Evolutionary conservation across 1,139 yeast species (phyloP), one percentile per base, ranked within the genome.

Genomic region (Hyphopichia burtonii): DNA sequence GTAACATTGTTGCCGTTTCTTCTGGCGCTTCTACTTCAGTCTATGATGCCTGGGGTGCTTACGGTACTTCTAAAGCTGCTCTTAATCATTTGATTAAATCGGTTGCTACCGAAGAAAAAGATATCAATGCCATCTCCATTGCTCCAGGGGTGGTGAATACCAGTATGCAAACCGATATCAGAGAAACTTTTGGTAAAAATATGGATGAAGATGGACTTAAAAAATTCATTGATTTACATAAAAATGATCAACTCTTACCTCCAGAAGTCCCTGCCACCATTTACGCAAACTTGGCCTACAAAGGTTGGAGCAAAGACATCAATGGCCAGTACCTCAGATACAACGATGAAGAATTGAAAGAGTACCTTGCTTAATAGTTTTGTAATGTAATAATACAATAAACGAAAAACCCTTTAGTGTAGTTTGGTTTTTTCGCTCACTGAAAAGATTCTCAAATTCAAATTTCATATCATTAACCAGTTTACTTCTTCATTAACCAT

Each of bases 71-170:
- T 15, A 91, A 91, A 63, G 96, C 96, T 0, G 96, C 96, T 0
- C 60, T 90, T 44, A 88, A 91, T 62, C 90, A 83, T 54, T 73
- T 89, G 41, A 81, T 86, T 8, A 59, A 67, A 38, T 78, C 88
- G 9, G 61, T 91, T 19, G 83, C 88, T 1, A 70, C 65, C 4
- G 96, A 88, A 53, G 91, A 86, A 57, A 63, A 70, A 2, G 76
- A 71, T 0, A 67, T 90, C 17, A 67, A 68, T 38, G 71, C 86
- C 3, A 66, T 88, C 10, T 72, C 96, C 0, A 74, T 91, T 19
- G 96, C 96, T 2, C 98, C 98, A 0, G 98, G 98, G 3, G 95
- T 88, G 1, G 97, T 91, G 2, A 89, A 86, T 58, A 90, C 98
- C 0, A 71, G 68, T 17, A 91, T 91, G 97, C 98, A 91, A 65